A percentile compares a stretch with the other conserved stretches of the same genome.
Conservation (phyloP, 208 protist species). For the Wallacemonas sp. region DNA sequence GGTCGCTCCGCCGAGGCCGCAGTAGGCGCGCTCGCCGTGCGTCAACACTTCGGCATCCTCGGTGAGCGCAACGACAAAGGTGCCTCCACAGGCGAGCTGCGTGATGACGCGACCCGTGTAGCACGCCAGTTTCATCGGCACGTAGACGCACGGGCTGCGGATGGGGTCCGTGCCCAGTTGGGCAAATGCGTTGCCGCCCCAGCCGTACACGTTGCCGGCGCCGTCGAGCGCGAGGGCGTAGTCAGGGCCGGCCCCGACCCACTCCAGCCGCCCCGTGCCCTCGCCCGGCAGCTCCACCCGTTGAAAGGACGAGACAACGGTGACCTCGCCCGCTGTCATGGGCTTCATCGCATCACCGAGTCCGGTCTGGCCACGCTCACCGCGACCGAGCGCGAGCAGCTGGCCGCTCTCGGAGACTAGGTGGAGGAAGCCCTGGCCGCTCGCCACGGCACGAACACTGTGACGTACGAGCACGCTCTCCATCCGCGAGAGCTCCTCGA, state of each 20-base stretch:
- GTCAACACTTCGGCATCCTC: constrained; percentile 53
- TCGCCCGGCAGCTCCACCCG: constrained; percentile 32
- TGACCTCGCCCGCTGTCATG: constrained; percentile 21
- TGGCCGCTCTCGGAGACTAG: constrained; percentile 48
- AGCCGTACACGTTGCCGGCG: constrained; percentile 49
- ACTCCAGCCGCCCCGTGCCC: constrained; percentile 19
- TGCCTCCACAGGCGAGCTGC: constrained; percentile 76
- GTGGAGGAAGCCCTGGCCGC: constrained; percentile 59
- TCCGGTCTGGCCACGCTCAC: constrained; percentile 63
- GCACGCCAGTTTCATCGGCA: constrained; percentile 39
- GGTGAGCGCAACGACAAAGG: constrained; percentile 65
- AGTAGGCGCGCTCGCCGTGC: constrained; percentile 65
- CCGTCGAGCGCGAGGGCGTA: constrained; percentile 60
- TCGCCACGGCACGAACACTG: constrained; percentile 41
- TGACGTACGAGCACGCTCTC: constrained; percentile 35
- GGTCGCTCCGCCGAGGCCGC: constrained; percentile 31
- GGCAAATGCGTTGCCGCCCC: constrained; percentile 68
- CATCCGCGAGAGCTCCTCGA: constrained; percentile 40
- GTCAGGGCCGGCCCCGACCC: constrained; percentile 58
- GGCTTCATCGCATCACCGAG: constrained; percentile 42
- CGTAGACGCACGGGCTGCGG: constrained; percentile 27
- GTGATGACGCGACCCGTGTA: constrained; percentile 38
- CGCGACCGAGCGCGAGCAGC: constrained; percentile 49
- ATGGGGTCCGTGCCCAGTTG: constrained; percentile 34
- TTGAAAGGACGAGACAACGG: constrained; percentile 27